Evolutionary conservation across 768 basidiomycete genomes (phyloP), one percentile per base, ranked within the genome.

Genomic region (Austroboletus eburneus): DNA sequence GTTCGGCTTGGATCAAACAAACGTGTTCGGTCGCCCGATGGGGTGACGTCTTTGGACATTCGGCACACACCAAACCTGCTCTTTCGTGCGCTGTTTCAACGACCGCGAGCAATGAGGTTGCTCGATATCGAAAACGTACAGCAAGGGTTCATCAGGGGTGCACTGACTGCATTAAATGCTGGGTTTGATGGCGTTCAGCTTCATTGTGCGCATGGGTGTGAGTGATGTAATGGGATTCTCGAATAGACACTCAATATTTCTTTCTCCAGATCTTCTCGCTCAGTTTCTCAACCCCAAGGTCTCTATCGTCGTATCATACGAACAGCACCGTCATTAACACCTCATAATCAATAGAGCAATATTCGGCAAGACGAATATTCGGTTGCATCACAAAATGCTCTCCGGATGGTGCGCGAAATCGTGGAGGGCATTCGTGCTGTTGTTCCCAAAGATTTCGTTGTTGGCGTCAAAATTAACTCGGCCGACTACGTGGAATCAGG

Each of bases 131-230:
- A 79, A 20, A 54, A 71, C 9, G 75, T 82, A 6, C 74, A 90
- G 0, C 68, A 71, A 2, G 69, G 65, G 8, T 97, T 95, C 57
- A 75, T 85, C 3, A 67, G 69, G 33, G 88, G 84, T 5, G 88
- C 91, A 1, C 57, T 65, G 34, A 56, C 87, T 25, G 90, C 89
- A 9, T 63, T 72, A 16, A 61, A 75, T 43, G 69, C 84, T 33
- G 90, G 89, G 0, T 94, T 92, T 61, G 89, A 95, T 51, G 93
- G 94, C 0, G 69, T 95, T 4, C 80, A 96, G 57, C 51, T 97
- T 9, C 94, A 96, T 62, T 85, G 74, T 21, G 84, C 84, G 1
- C 91, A 94, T 64, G 91, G 91, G 30, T 93, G 87, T 90, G 45
- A 65, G 87, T 78, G 5, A 25, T 30, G 17, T 17, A 20, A 18